These are phyloP conservation scores for Sonneratia alba DNA, from an alignment of 345 rosid species.

Conservation along the genomic window DNA sequence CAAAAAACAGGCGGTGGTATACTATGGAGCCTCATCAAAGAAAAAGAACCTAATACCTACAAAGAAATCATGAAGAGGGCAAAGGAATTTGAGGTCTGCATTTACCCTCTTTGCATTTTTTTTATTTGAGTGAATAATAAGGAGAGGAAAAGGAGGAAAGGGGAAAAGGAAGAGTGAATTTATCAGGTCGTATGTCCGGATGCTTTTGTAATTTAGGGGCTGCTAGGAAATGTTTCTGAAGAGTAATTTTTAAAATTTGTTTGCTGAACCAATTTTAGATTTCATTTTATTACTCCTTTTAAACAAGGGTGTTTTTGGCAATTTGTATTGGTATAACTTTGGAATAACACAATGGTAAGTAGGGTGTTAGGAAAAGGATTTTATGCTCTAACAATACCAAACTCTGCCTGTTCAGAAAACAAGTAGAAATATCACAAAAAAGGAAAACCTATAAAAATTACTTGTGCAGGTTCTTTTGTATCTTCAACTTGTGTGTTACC, in stretches of 20 bases:
- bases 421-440: too few species aligned
- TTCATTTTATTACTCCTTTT: neutral
- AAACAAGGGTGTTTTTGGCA: neutral
- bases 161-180: neutral
- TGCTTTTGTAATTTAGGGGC: neutral
- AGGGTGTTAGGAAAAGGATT: too few species aligned
- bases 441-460: too few species aligned
- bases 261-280: neutral
- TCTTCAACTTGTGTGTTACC: neutral
- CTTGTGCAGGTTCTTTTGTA: neutral
- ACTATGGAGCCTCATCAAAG: constrained; percentile 76
- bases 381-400: too few species aligned
- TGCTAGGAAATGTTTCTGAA: neutral
- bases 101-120: neutral
- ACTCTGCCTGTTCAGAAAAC: too few species aligned
- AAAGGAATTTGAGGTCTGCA: constrained; percentile 78
- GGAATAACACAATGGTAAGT: too few species aligned
- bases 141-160: too few species aligned
- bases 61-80: constrained; percentile 77
- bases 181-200: neutral
- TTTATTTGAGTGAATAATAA: neutral
- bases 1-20: constrained; percentile 76
- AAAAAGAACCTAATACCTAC: constrained; percentile 59
- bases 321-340: too few species aligned
- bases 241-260: neutral